phyloP scores from a whole-genome alignment of 2,329 filamentous ascomycete genomes.

The Decorospora gaudefroyi region DNA sequence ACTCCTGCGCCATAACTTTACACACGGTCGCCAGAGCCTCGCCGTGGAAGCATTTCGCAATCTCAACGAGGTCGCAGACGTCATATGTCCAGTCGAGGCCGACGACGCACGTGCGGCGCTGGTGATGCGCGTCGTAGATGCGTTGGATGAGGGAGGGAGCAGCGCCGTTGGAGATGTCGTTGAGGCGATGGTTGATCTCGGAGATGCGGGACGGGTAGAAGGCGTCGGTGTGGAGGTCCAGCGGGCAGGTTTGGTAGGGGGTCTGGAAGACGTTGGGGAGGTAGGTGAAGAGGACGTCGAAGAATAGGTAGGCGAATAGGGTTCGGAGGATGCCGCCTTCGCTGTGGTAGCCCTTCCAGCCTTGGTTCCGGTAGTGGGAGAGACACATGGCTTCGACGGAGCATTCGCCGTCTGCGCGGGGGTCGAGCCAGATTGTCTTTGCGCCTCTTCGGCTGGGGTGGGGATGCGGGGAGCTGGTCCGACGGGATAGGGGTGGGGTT shows the following conservation, averaged over 20 bases:
- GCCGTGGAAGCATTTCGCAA: conserved; percentile 77
- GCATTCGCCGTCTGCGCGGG: conserved; percentile 72
- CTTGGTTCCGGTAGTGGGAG: conserved; percentile 76
- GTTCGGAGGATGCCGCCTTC: conserved; percentile 94
- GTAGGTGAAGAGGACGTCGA: conserved; percentile 89
- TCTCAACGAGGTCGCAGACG: conserved; percentile 75
- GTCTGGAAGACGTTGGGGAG: conserved; percentile 98
- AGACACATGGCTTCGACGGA: conserved; percentile 94
- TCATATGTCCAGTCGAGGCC: conserved; percentile 91
- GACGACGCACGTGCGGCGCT: conserved; percentile 79
- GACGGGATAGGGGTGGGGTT: conserved; percentile 42
- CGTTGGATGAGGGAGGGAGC: conserved; percentile 68
- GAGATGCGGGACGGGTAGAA: conserved; percentile 86
- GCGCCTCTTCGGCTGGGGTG: conserved; percentile 56
- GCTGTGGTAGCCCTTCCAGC: conserved; percentile 93
- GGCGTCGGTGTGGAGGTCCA: conserved; percentile 89
- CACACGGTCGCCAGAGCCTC: conserved; percentile 81
- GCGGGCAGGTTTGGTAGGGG: conserved; percentile 86
- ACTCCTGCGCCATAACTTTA: conserved; percentile 95
- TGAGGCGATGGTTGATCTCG: conserved; percentile 85
- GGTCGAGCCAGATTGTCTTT: conserved; percentile 89
- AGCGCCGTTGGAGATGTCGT: conserved; percentile 82
- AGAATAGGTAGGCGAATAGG: conserved; percentile 81
- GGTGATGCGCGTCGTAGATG: conserved; percentile 70
- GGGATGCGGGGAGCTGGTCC: conserved; percentile 38